phyloP scores from a whole-genome alignment of 768 basidiomycete genomes.

The Lenzites betulinus region DNA sequence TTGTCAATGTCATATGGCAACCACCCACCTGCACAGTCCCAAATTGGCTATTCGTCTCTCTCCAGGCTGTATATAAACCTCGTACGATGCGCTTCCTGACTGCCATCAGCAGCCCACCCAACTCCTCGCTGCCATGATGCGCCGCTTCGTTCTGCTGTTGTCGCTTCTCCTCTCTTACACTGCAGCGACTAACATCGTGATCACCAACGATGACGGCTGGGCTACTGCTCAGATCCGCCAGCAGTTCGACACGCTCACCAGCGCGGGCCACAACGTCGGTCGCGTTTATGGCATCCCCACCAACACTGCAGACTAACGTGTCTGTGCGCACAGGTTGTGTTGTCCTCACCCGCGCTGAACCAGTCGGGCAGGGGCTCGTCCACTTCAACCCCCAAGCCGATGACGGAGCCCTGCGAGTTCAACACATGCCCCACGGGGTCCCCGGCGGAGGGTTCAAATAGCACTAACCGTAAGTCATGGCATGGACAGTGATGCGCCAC shows the following conservation, averaged over 20 bases:
- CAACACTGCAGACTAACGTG: too few species aligned
- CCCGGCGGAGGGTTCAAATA: conserved; percentile 33
- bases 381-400: conserved; percentile 27
- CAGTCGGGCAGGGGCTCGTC: conserved; percentile 37
- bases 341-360: conserved; percentile 37
- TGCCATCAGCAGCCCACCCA: not conserved
- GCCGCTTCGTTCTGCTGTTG: not conserved
- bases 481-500: not conserved
- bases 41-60: not conserved
- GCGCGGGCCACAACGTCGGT: conserved; percentile 29
- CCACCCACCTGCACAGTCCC: not conserved
- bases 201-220: conserved; percentile 38
- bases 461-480: conserved; percentile 27
- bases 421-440: conserved; percentile 36
- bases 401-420: conserved; percentile 36
- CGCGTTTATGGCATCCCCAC: too few species aligned
- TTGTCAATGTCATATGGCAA: not conserved
- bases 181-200: conserved; percentile 23
- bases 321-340: conserved; percentile 26
- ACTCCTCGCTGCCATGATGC: not conserved
- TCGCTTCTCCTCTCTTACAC: not conserved
- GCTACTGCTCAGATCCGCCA: conserved; percentile 35
- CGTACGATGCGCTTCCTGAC: not conserved
- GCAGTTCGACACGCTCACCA: conserved; percentile 28
- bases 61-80: not conserved